Evolutionary conservation across 331 rosid species (phyloP).

Genomic region (Quercus phellos): DNA sequence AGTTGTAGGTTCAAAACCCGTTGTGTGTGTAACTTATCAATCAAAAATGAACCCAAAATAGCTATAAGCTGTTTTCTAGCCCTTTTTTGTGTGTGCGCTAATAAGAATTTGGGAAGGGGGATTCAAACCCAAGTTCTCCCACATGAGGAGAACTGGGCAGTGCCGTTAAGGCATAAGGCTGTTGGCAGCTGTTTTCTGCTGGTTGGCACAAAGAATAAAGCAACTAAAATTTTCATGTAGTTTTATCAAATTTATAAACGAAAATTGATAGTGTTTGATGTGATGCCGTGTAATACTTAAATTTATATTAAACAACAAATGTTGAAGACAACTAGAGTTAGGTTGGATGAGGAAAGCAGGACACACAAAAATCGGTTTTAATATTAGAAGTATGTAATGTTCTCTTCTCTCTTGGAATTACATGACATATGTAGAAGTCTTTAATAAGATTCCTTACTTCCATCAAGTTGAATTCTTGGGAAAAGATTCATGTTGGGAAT

Average conservation of each 20-base stretch:
- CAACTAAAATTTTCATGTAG: background rate
- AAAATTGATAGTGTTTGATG: background rate
- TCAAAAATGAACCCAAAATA: too few species aligned
- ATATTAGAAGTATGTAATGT: background rate
- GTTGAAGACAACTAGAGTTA: background rate
- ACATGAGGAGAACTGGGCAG: too few species aligned
- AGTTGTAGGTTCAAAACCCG: too few species aligned
- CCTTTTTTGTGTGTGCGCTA: too few species aligned
- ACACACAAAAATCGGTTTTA: background rate
- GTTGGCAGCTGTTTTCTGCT: background rate
- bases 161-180: too few species aligned
- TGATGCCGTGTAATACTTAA: background rate
- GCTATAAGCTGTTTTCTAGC: too few species aligned
- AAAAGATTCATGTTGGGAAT: too few species aligned
- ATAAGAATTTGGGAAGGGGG: too few species aligned
- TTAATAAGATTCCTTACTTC: background rate
- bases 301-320: background rate
- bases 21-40: too few species aligned
- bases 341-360: background rate
- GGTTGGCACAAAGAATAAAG: background rate
- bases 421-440: background rate
- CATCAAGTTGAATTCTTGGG: too few species aligned
- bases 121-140: too few species aligned
- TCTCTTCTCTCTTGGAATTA: background rate
- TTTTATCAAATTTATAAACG: background rate